Evolutionary conservation across 208 protist genomes (phyloP), one percentile per base, ranked within the genome.

Genomic region (Kentomonas sorsogonicus): DNA sequence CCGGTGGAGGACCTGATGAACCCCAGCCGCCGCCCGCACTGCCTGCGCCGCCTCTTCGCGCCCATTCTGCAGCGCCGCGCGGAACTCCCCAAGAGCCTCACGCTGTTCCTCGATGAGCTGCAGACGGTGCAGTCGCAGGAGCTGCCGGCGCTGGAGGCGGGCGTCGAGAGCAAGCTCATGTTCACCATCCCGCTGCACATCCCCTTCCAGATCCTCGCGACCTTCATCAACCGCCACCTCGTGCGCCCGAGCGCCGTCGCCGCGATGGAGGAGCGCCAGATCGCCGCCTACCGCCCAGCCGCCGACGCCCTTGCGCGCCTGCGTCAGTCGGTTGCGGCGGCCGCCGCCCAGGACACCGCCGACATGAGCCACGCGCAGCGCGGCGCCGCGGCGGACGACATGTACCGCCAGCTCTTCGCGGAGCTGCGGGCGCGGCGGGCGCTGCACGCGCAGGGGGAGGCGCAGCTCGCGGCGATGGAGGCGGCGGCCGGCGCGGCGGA

Each of bases 1-100:
- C 62, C 63, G 22, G 61, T 64, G 0, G 67, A 63, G 50, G 74
- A 76, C 5, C 76, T 87, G 43, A 62, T 91, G 13, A 63, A 91
- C 56, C 75, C 78, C 11, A 69, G 65, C 20, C 59, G 61, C 22
- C 62, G 63, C 9, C 70, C 67, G 1, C 48, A 92, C 46, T 77
- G 73, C 27, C 55, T 92, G 59, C 86, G 86, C 1, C 78, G 79
- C 23, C 48, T 84, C 20, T 93, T 90, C 62, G 69, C 82, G 0
- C 77, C 73, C 6, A 47, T 89, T 11, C 72, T 89, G 40, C 71
- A 68, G 44, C 36, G 53, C 1, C 76, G 79, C 9, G 45, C 38
- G 1, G 55, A 77, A 44, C 57, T 88, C 53, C 82, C 79, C 11
- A 76, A 74, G 60, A 66, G 57, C 18, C 56, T 80, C 9, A 71